Evolutionary conservation across 352 stramenopile species (phyloP).

Genomic region (Phytopythium oedochilum): DNA sequence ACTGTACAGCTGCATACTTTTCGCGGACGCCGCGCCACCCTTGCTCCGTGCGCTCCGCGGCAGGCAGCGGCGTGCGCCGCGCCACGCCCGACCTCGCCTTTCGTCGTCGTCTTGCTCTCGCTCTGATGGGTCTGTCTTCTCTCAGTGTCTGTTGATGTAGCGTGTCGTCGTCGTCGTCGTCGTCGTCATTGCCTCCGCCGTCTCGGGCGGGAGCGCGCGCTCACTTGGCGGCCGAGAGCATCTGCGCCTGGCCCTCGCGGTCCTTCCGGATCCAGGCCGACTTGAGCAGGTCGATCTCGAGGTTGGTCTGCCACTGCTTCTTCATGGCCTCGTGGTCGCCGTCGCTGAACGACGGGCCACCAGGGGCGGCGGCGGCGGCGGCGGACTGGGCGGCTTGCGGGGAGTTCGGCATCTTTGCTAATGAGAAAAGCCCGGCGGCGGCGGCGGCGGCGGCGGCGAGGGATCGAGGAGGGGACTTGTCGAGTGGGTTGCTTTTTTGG

Average conservation of each 20-base stretch:
- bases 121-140: not conserved
- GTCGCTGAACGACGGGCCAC: not conserved
- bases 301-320: slow-evolving; percentile 60
- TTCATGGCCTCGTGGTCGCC: slow-evolving; percentile 11
- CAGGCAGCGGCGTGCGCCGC: not conserved
- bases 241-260: slow-evolving; percentile 19
- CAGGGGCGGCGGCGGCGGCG: slow-evolving; percentile 1
- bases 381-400: slow-evolving; percentile 4
- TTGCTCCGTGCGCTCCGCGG: not conserved
- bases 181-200: not conserved
- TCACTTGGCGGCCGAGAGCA: slow-evolving; percentile 8
- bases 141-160: not conserved
- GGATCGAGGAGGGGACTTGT: not conserved
- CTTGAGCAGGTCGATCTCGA: slow-evolving; percentile 62
- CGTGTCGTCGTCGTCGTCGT: not conserved
- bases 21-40: not conserved
- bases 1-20: not conserved
- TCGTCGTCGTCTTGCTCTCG: not conserved
- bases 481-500: not conserved
- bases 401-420: slow-evolving; percentile 6
- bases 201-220: no score
- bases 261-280: slow-evolving; percentile 58
- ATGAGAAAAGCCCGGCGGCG: not conserved
- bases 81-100: not conserved
- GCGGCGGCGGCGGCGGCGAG: no score